phyloP scores from a whole-genome alignment of 768 basidiomycete genomes.

The Calvatia gigantea region DNA sequence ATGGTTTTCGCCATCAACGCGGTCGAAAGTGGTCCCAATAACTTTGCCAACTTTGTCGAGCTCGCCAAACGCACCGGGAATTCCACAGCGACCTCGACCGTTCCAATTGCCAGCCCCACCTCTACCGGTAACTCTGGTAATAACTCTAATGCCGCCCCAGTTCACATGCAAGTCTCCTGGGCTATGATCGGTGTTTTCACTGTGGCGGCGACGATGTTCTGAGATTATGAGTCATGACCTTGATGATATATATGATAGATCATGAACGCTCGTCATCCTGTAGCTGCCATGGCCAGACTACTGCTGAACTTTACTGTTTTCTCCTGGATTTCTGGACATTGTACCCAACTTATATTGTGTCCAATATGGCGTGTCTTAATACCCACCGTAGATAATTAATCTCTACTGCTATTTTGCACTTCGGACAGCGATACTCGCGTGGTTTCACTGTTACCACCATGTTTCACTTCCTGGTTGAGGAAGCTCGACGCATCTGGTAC shows the following conservation, averaged over 20 bases:
- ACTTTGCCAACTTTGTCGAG: conserved; percentile 45
- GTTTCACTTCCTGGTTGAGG: no score
- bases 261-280: neutral
- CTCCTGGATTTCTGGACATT: neutral
- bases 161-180: neutral
- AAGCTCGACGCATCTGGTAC: neutral
- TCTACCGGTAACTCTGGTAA: neutral
- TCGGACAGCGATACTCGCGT: no score
- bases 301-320: no score
- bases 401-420: no score
- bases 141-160: neutral
- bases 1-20: conserved; percentile 70
- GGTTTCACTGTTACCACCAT: no score
- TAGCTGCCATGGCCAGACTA: no score
- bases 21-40: conserved; percentile 44
- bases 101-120: neutral
- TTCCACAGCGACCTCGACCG: conserved; percentile 13
- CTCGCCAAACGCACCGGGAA: conserved; percentile 23
- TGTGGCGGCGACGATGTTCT: neutral
- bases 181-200: neutral
- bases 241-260: neutral
- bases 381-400: no score
- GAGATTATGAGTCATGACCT: neutral
- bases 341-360: no score
- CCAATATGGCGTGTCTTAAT: no score